Evolutionary conservation across 1,284 basidiomycete genomes (phyloP).

Genomic region (Ganoderma leucocontextum): DNA sequence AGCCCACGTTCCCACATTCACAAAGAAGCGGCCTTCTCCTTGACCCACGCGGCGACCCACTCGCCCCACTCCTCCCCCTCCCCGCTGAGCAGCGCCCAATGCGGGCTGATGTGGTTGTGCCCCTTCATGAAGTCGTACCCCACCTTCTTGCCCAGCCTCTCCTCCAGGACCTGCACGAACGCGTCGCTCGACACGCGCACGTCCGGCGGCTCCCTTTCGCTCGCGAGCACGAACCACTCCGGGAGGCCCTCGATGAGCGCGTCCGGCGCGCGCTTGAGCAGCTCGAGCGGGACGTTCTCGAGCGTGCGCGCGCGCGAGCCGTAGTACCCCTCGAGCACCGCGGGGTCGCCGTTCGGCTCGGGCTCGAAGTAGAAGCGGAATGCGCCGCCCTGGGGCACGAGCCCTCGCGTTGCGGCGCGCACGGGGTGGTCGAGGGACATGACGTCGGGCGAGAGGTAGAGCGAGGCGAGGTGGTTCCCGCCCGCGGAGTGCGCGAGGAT

Average conservation of each 20-base stretch:
- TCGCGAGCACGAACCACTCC: conserved; percentile 53
- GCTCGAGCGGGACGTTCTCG: conserved; percentile 49
- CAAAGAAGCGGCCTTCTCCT: conserved; percentile 18
- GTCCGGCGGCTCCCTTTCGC: conserved; percentile 60
- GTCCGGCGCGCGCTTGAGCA: conserved; percentile 47
- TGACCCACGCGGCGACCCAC: conserved; percentile 53
- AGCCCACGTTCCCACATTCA: neutral
- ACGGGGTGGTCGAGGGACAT: conserved; percentile 44
- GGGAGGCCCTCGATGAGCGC: conserved; percentile 51
- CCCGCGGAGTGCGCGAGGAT: conserved; percentile 70
- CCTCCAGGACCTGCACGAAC: conserved; percentile 48
- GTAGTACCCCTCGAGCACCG: conserved; percentile 50
- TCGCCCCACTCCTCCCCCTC: conserved; percentile 69
- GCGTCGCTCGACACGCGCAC: conserved; percentile 45
- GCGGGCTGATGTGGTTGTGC: conserved; percentile 71
- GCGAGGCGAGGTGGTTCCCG: conserved; percentile 54
- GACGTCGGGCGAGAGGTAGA: conserved; percentile 52
- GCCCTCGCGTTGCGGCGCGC: conserved; percentile 50
- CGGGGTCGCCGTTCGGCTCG: conserved; percentile 34
- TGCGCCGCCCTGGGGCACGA: conserved; percentile 54
- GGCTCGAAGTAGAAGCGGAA: conserved; percentile 48
- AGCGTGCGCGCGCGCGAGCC: conserved; percentile 51
- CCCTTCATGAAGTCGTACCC: conserved; percentile 51
- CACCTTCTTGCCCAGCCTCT: conserved; percentile 39
- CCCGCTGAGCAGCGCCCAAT: conserved; percentile 58